A percentile compares a stretch with the other conserved stretches of the same genome.
These are phyloP conservation scores for Nigrospora sphaerica DNA, from an alignment of 2,329 filamentous ascomycete genomes.

Conservation along the genomic window DNA sequence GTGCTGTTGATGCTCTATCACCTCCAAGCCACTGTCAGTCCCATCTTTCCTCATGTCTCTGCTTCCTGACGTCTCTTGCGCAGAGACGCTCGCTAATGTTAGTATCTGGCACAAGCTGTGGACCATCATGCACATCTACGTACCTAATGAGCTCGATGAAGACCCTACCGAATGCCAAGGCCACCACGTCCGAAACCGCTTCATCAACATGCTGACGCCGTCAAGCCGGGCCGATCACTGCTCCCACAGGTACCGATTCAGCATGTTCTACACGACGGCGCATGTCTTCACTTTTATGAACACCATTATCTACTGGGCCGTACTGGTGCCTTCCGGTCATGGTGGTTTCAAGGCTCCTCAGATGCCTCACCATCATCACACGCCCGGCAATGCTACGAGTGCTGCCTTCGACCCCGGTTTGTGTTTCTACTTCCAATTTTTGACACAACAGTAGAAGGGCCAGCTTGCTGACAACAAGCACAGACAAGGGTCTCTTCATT, in stretches of 20 bases:
- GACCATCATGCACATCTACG: conserved; percentile 45
- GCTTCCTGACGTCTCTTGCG: neutral
- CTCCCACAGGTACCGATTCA: conserved; percentile 28
- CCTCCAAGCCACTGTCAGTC: conserved; percentile 36
- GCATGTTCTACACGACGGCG: conserved; percentile 39
- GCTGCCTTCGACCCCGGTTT: neutral
- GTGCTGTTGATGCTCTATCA: conserved; percentile 37
- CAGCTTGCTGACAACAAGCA: conserved; percentile 2
- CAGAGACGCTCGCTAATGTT: neutral
- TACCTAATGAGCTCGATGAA: conserved; percentile 30
- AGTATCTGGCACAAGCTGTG: conserved; percentile 30
- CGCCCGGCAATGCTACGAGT: conserved; percentile 8
- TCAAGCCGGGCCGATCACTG: conserved; percentile 26
- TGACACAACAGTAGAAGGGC: too few relatives aligned
- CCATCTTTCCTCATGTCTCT: neutral
- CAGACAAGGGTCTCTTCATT: conserved; percentile 41
- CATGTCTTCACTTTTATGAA: conserved; percentile 43
- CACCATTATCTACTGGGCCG: conserved; percentile 40
- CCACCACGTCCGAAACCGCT: conserved; percentile 25
- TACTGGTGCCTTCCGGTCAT: conserved; percentile 28
- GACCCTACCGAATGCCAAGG: conserved; percentile 15
- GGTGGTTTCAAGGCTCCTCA: conserved; percentile 21
- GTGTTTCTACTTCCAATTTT: too few relatives aligned
- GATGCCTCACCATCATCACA: conserved; percentile 12
- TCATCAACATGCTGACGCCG: conserved; percentile 36